Percentiles rank a stretch among this genome's conserved stretches.
Evolutionary conservation across 768 basidiomycete species (phyloP).

Genomic region (Chalciporus chontae): DNA sequence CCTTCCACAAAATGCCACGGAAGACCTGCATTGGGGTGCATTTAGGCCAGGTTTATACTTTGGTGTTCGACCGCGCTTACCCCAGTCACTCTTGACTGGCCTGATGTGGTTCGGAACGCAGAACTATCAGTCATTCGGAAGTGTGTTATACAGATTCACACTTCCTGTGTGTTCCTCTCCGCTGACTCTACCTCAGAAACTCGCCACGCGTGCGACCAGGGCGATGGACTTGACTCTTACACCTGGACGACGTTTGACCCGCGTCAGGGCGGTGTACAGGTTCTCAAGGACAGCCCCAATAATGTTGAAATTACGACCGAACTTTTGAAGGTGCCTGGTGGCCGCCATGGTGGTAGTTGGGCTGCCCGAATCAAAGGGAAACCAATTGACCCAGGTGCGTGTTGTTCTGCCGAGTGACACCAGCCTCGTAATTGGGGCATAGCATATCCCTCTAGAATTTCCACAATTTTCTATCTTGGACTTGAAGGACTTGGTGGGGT

Average conservation of each 20-base stretch:
- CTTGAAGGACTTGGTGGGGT: conserved; percentile 84
- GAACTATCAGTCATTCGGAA: conserved; percentile 67
- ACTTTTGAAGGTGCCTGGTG: conserved; percentile 82
- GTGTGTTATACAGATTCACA: conserved; percentile 39
- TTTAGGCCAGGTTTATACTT: conserved; percentile 96
- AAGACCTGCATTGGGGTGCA: conserved; percentile 61
- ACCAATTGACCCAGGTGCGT: conserved; percentile 62
- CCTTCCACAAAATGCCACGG: conserved; percentile 31
- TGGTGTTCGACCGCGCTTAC: conserved; percentile 79
- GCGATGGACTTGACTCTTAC: conserved; percentile 75
- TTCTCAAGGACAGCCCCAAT: conserved; percentile 75
- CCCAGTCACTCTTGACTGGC: conserved; percentile 89
- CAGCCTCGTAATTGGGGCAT: conserved; percentile 24
- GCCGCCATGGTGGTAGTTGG: conserved; percentile 84
- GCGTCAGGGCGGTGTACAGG: conserved; percentile 81
- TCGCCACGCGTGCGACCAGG: conserved; percentile 88
- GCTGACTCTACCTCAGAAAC: conserved; percentile 43
- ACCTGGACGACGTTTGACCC: conserved; percentile 88
- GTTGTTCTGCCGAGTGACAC: background rate
- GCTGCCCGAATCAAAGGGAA: conserved; percentile 79
- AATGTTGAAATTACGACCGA: conserved; percentile 84
- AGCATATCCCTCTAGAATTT: conserved; percentile 57
- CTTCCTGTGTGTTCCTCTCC: background rate
- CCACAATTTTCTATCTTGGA: conserved; percentile 83
- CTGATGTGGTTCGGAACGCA: conserved; percentile 93